Percentiles rank a stretch among this genome's conserved stretches.
phyloP scores from a whole-genome alignment of 2,329 filamentous ascomycete species.

The Monosporascus sp. region DNA sequence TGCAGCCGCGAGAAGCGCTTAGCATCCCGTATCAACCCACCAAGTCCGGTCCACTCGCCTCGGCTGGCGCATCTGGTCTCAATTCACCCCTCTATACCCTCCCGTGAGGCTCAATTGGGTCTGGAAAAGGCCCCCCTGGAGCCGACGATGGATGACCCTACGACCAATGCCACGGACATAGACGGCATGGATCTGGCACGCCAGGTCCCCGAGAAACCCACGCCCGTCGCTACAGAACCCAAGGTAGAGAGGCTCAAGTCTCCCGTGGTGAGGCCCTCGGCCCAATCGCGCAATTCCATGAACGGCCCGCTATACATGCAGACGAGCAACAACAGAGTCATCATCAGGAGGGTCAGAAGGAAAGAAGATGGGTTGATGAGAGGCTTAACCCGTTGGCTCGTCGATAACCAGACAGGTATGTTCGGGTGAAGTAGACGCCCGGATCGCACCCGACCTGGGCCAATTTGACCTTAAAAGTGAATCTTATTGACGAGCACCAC shows the following conservation, averaged over 20 bases:
- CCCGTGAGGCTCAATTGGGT: background rate
- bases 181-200: background rate
- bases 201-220: background rate
- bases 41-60: background rate
- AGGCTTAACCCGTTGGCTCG: conserved; percentile 62
- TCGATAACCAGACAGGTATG: conserved; percentile 77
- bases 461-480: background rate
- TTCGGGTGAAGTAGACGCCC: conserved; percentile 8
- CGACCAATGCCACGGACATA: background rate
- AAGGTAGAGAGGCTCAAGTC: conserved; percentile 23
- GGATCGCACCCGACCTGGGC: background rate
- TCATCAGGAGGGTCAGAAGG: conserved; percentile 53
- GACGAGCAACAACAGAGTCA: conserved; percentile 46
- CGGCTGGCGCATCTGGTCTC: background rate
- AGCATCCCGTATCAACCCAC: background rate
- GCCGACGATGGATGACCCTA: background rate
- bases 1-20: background rate
- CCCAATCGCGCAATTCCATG: conserved; percentile 36
- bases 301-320: conserved; percentile 56
- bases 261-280: conserved; percentile 25
- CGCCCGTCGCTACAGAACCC: conserved; percentile 3
- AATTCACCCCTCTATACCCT: background rate
- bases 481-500: conserved; percentile 12
- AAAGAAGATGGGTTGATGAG: conserved; percentile 59
- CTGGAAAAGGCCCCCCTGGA: background rate